Conservation (phyloP, 2,329 filamentous ascomycete genomes). For the Cordyceps fumosorosea region DNA sequence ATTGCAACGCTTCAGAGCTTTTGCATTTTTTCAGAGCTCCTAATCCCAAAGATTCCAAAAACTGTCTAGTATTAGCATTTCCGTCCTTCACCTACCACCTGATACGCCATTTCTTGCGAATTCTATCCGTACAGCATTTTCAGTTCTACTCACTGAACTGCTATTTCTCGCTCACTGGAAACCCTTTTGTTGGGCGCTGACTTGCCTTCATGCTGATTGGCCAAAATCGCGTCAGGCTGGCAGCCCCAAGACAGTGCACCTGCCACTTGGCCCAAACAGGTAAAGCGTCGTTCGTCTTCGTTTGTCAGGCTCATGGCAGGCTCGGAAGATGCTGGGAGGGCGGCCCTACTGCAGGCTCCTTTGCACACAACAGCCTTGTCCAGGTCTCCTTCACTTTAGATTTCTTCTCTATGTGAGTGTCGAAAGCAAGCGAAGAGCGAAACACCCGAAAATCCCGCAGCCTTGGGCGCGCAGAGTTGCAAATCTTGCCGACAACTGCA, state of each 20-base stretch:
- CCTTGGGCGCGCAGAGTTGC: not conserved
- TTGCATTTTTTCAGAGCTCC: not conserved
- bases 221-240: not conserved
- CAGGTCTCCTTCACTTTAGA: not conserved
- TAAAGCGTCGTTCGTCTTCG: not conserved
- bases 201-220: not conserved
- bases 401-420: not conserved
- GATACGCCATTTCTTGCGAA: not conserved
- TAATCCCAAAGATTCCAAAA: too few relatives aligned
- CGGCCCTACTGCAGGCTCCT: not conserved
- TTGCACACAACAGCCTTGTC: not conserved
- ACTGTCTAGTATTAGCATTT: too few relatives aligned
- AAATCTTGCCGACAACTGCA: not conserved
- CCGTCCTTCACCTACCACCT: not conserved
- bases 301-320: not conserved
- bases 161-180: not conserved
- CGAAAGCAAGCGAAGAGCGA: not conserved
- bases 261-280: not conserved
- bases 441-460: not conserved
- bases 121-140: not conserved
- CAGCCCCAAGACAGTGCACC: not conserved
- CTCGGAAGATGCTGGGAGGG: not conserved
- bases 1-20: too few relatives aligned
- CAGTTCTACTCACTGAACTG: not conserved
- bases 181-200: not conserved